phyloP scores from a whole-genome alignment of 306 rosid genomes.

The Citrullus colocynthis region DNA sequence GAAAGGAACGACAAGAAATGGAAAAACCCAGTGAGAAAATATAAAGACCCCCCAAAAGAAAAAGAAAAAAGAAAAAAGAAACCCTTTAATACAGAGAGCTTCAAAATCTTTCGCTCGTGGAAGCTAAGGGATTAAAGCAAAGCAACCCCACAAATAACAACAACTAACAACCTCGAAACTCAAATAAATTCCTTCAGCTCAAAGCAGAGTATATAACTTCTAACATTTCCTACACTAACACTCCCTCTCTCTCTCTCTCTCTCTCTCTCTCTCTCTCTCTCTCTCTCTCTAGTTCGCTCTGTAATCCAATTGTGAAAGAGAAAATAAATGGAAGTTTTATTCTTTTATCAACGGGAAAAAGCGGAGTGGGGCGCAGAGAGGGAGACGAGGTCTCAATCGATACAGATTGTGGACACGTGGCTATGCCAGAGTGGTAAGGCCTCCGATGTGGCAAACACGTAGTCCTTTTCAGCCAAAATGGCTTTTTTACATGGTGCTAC shows the following conservation, averaged over 20 bases:
- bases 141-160: not conserved
- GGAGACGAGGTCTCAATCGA: constrained; percentile 29
- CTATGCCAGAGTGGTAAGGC: not conserved
- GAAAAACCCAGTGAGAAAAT: not conserved
- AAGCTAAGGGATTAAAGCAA: not conserved
- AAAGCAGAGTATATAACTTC: not conserved
- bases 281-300: not conserved
- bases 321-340: constrained; percentile 4
- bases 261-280: not conserved
- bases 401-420: constrained; percentile 34
- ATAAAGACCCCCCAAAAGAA: not conserved
- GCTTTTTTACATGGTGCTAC: constrained; percentile 28
- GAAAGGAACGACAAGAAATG: not conserved
- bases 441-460: constrained; percentile 28
- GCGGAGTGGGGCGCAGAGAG: constrained; percentile 16
- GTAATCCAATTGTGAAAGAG: not conserved
- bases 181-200: not conserved
- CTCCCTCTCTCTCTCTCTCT: not conserved
- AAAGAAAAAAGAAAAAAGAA: not conserved
- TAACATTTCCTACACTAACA: not conserved
- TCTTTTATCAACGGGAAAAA: constrained; percentile 44
- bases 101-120: not conserved
- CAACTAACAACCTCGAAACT: not conserved
- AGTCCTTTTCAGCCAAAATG: not conserved
- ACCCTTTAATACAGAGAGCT: not conserved